These are phyloP conservation scores for Arthroderma sp. DNA, from an alignment of 2,329 filamentous ascomycete species.

Conservation along the genomic window DNA sequence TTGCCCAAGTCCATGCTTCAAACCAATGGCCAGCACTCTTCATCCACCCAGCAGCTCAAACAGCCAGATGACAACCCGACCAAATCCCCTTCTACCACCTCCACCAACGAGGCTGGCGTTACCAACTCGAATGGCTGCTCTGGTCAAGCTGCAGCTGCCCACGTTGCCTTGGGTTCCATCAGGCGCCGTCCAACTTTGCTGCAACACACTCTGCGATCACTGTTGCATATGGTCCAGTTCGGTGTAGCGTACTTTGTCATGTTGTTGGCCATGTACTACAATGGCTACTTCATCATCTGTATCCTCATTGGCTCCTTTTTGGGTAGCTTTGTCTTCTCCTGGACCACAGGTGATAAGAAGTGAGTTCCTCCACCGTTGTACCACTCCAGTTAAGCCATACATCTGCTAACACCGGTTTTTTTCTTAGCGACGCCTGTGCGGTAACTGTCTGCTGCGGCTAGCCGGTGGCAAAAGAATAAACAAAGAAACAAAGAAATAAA, in stretches of 20 bases:
- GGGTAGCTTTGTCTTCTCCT: slow-evolving; percentile 60
- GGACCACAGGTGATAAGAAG: slow-evolving; percentile 37
- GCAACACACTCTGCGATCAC: slow-evolving; percentile 54
- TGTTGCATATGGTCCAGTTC: slow-evolving; percentile 59
- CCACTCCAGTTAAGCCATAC: neutral
- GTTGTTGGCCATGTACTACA: slow-evolving; percentile 53
- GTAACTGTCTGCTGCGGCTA: slow-evolving; percentile 9
- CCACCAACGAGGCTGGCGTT: neutral
- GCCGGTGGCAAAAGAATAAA: neutral
- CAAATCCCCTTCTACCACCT: neutral
- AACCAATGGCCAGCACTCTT: neutral
- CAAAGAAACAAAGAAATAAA: neutral
- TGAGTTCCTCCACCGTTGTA: slow-evolving; percentile 6
- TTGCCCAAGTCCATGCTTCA: neutral
- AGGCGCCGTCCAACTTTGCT: slow-evolving; percentile 43
- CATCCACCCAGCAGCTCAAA: too few relatives aligned
- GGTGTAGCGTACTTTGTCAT: slow-evolving; percentile 68
- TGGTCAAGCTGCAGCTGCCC: too few relatives aligned
- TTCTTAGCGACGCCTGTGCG: slow-evolving; percentile 6
- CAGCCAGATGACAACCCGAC: neutral
- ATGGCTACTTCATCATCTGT: slow-evolving; percentile 65
- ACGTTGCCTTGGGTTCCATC: too few relatives aligned
- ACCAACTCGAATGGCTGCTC: neutral
- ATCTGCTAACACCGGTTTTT: neutral
- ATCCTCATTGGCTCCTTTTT: slow-evolving; percentile 66